Conservation (phyloP, 2,329 filamentous ascomycete genomes). For the Alternaria arbusti region DNA sequence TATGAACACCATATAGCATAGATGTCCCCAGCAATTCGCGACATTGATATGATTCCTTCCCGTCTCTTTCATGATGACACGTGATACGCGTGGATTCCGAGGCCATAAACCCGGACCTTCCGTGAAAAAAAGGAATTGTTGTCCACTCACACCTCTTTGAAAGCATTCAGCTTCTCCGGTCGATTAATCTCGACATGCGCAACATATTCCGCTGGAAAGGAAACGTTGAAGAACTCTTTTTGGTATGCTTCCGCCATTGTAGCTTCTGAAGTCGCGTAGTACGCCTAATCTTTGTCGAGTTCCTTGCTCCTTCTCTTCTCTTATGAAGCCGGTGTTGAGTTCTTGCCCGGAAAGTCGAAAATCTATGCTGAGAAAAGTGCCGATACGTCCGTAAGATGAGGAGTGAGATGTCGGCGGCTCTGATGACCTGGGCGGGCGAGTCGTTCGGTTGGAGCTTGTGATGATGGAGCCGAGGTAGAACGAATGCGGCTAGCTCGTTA, state of each 20-base stretch:
- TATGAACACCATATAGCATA: no score
- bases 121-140: neutral
- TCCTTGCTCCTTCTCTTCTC: conserved; percentile 15
- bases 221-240: conserved; percentile 75
- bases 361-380: fast-evolving
- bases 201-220: conserved; percentile 73
- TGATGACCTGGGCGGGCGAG: conserved; percentile 21
- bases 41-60: no score
- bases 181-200: conserved; percentile 94
- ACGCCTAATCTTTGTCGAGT: no score
- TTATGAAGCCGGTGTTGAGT: neutral
- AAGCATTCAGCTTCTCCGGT: conserved; percentile 85
- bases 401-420: conserved; percentile 1
- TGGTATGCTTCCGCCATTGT: conserved; percentile 45
- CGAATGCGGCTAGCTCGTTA: neutral
- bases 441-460: conserved; percentile 21
- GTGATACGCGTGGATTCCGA: neutral
- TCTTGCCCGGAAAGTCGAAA: fast-evolving
- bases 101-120: fast-evolving
- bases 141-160: conserved; percentile 66
- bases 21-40: no score
- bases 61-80: neutral
- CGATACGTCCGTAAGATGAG: neutral
- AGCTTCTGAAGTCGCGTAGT: no score
- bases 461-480: conserved; percentile 5